Conservation (phyloP, 495 filamentous ascomycete genomes). For the Sordaria brevicollis region DNA sequence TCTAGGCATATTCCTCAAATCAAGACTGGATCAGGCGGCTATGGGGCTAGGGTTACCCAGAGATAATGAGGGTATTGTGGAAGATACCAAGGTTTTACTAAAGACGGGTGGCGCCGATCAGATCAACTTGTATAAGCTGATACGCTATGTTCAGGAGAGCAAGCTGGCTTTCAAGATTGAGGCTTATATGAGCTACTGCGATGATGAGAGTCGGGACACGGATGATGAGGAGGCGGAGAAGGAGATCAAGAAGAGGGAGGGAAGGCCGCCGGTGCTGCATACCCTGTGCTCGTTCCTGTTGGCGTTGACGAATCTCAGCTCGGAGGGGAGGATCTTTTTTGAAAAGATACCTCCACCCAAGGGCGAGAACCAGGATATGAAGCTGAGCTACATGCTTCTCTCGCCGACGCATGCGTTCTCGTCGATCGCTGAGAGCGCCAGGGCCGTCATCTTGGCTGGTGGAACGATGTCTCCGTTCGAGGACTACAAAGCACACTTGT, state of each 20-base stretch:
- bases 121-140: conserved; percentile 84
- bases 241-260: neutral
- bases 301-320: conserved; percentile 77
- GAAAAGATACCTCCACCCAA: conserved; percentile 33
- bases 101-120: conserved; percentile 85
- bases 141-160: conserved; percentile 78
- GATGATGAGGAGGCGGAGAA: neutral
- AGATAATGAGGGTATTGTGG: conserved; percentile 45
- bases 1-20: conserved; percentile 38
- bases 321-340: conserved; percentile 81
- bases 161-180: conserved; percentile 94
- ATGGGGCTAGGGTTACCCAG: conserved; percentile 23
- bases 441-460: conserved; percentile 84
- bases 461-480: conserved; percentile 97
- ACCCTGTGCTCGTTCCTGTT: conserved; percentile 74
- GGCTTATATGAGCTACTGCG: conserved; percentile 58
- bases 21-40: conserved; percentile 36
- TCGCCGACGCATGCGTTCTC: conserved; percentile 89
- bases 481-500: conserved; percentile 77
- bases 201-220: conserved; percentile 24
- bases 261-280: conserved; percentile 59
- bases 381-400: conserved; percentile 80
- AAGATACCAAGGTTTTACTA: conserved; percentile 53
- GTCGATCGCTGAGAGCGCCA: conserved; percentile 73
- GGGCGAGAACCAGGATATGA: conserved; percentile 34